Base-by-base conservation (phyloP, 2,329 filamentous ascomycete species). In the Colletotrichum sp. region DNA sequence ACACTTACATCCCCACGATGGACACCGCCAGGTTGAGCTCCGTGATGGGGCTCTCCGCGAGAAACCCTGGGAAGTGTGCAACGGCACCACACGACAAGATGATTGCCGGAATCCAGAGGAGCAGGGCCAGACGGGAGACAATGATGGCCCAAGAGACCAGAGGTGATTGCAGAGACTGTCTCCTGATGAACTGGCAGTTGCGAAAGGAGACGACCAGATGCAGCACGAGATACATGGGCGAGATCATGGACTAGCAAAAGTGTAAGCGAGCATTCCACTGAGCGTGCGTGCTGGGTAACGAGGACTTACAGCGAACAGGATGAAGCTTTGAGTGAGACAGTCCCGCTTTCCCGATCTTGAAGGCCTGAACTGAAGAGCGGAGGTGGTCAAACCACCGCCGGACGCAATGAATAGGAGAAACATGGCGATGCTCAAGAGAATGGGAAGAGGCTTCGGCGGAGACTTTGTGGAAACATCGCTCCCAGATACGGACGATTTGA, bases 121-220 rank as follows among this genome's bases (percentile, higher is more conserved):
- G 76, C 2, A 79, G 61, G 1, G 79, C 79, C 18, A 83, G 78
- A 1, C 82, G 79, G 1, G 81, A 80, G 6, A 82, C 68, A 28
- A 84, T 79, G 58, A 81, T 75, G 36, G 80, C 78, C 72, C 79
- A 81, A 9, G 83, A 81, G 43, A 84, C 82, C 9, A 84, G 77
- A 8, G 81, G 80, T 21, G 82, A 79, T n/a, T 81, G 80, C 15
- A 80, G 76, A 4, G 79, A 71, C 10, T 80, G 79, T 3, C 74
- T 67, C 16, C 78, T 79, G 30, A 78, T 67, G 52, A 81, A 78
- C 10, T 75, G 66, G 36, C 79, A 77, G 12, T 80, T 79, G 5
- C 77, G 78, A 21, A 75, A 77, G 2, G 83, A 79, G 0, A 82
- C 81, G 12, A 80, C 65, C n/a, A 82, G 15, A 61, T 85, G 81